phyloP scores from a whole-genome alignment of 768 basidiomycete genomes.

The Termitomyces sp. region DNA sequence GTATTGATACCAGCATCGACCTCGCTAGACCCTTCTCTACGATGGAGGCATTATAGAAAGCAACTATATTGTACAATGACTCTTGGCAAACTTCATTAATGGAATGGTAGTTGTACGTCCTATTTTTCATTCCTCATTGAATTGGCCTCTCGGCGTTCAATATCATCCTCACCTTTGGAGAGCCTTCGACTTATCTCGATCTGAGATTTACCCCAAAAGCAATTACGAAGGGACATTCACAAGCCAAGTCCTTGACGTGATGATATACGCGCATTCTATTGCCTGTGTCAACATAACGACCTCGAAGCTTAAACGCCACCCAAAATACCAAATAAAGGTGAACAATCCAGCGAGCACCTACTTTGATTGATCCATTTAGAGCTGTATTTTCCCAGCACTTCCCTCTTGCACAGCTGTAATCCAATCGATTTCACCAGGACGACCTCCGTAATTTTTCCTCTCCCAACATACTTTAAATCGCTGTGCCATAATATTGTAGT shows the following conservation, averaged over 20 bases:
- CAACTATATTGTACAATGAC: background rate
- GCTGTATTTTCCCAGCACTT: background rate
- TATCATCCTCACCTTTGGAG: background rate
- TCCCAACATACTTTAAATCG: conserved; percentile 25
- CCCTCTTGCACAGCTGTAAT: background rate
- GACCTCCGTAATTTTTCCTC: conserved; percentile 3
- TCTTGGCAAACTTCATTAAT: no score
- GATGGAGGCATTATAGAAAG: background rate
- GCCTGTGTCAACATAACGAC: background rate
- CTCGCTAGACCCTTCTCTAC: background rate
- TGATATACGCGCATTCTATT: background rate
- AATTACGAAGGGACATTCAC: background rate
- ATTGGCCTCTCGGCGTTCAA: no score
- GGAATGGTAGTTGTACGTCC: no score
- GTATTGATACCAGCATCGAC: background rate
- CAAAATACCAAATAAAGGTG: background rate
- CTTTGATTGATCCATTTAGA: background rate
- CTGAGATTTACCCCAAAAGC: background rate
- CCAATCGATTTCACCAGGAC: conserved; percentile 21
- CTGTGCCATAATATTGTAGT: conserved; percentile 24
- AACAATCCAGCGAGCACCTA: background rate
- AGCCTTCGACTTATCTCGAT: background rate
- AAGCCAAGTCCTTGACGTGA: background rate
- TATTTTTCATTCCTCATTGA: background rate
- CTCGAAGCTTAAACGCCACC: background rate